phyloP scores from a whole-genome alignment of 2,329 filamentous ascomycete genomes.

The Polytolypa hystricis region DNA sequence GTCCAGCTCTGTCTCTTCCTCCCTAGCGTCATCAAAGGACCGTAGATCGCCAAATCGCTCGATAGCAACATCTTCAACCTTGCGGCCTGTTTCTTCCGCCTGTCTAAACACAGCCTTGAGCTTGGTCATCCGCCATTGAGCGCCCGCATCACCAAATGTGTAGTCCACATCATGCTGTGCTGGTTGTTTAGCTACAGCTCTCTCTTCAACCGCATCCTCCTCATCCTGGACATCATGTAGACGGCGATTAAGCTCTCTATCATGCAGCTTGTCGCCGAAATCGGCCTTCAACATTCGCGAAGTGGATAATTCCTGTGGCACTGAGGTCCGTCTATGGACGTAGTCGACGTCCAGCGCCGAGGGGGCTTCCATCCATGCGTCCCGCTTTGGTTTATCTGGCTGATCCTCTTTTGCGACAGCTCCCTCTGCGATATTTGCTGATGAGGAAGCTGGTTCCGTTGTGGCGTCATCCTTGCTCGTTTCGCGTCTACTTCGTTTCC shows the following conservation, averaged over 20 bases:
- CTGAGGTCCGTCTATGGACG: slow-evolving; percentile 47
- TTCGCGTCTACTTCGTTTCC: slow-evolving; percentile 33
- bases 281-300: slow-evolving; percentile 40
- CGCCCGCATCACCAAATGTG: slow-evolving; percentile 77
- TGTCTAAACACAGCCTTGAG: slow-evolving; percentile 73
- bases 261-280: slow-evolving; percentile 61
- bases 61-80: slow-evolving; percentile 69
- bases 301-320: slow-evolving; percentile 35
- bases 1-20: slow-evolving; percentile 87
- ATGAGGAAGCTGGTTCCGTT: not conserved
- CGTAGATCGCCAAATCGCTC: slow-evolving; percentile 71
- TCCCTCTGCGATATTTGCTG: not conserved
- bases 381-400: slow-evolving; percentile 48
- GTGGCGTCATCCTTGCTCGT: slow-evolving; percentile 15
- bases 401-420: slow-evolving; percentile 34
- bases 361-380: slow-evolving; percentile 91
- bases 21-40: slow-evolving; percentile 82
- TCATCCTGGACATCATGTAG: slow-evolving; percentile 51
- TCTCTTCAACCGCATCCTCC: slow-evolving; percentile 40
- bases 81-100: slow-evolving; percentile 60
- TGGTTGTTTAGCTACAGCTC: slow-evolving; percentile 29
- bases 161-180: slow-evolving; percentile 60
- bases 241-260: slow-evolving; percentile 69
- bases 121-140: slow-evolving; percentile 94
- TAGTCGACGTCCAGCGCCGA: slow-evolving; percentile 77